Base-by-base conservation (phyloP, 2,329 filamentous ascomycete species). In the Keithomyces neogunnii region DNA sequence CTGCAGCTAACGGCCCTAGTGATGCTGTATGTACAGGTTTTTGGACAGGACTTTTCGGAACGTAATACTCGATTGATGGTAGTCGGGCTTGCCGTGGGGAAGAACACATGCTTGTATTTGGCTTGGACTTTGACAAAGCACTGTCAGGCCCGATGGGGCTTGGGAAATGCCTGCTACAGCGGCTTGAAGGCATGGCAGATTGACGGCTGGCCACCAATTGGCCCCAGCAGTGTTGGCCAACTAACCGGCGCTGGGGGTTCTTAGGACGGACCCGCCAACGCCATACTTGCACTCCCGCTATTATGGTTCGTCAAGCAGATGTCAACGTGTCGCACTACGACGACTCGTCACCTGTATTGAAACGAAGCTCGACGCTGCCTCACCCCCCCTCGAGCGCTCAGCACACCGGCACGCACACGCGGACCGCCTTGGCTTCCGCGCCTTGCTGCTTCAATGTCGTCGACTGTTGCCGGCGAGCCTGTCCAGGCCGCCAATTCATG, bases 361-460 rank as follows among this genome's bases (percentile, higher is more conserved):
- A 43, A 40, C 29, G 9, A 43, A 8, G 31, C 50, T 52, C 51
- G 55, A 51, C 55, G 47, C 48, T 54, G 46, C 45, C 42, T 47
- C 50, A 55, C 47, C 54, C 50, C 52, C 55, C 38, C 52, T 48
- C 49, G 50, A 51, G 50, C 55, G 55, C 55, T 53, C 53, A 57
- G 56, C 53, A 28, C 49, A 50, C 48, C 44, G 42, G 50, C 48
- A 43, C 47, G 47, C 47, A 48, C 32, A 46, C 28, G 26, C 13
- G 36, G 50, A 44, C 47, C 50, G 38, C 47, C 19, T 52, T 45
- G 43, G 45, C 47, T 47, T 47, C 47, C 49, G 51, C 45, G 49
- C 40, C 40, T 39, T 45, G 45, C 51, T 35, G 53, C 55, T 54
- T 64, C 56, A 58, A 74, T 74, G 72, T 72, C 71, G 51, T 71